Evolutionary conservation across 495 filamentous ascomycete species (phyloP), one percentile per base, ranked within the genome.

Genomic region (Pseudoneurospora amorphoporcata): DNA sequence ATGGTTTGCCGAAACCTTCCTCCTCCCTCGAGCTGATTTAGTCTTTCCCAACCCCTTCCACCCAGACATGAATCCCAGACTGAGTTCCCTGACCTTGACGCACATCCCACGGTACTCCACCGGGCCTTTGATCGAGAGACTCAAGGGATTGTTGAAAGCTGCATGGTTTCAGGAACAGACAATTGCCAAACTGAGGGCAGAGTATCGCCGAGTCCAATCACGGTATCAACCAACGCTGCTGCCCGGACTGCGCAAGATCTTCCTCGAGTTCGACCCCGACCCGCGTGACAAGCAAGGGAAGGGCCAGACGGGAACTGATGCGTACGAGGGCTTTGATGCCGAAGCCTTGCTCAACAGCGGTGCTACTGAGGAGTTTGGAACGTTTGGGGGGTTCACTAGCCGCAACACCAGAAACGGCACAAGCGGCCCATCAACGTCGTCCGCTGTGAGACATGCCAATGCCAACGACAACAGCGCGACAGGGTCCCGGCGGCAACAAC

Each of bases 1-100:
- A 43, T 83, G 78, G 73, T 69, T 84, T 2, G 81, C 83, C 10
- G 84, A 86, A 71, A 79, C 73, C 4, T 71, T 73, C 17, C 68
- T 86, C 42, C 80, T 79, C 45, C 76, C 75, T 40, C 76, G 77
- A 37, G 79, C 81, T 10, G 78, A 80, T 16, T 72, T 80, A 8
- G 76, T 79, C 12, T 86, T 83, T 72, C 82, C 84, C 32, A 76
- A 83, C 39, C 73, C 79, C 38, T 82, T 84, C 4, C 69, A 75
- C 9, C 84, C 84, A 1, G 82, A 84, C 45, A 84, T 83, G 73
- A 86, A 86, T 71, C 83, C 84, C 8, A 77, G 84, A 8, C 77
- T 86, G 45, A 73, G 73, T 9, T 82, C 81, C 2, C 72, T 86
- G 8, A 80, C 80, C 10, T 71, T 86, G 40, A 81, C 82, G 2